Percentiles rank a stretch among this genome's conserved stretches.
Evolutionary conservation across 2,329 filamentous ascomycete genomes (phyloP).

Genomic region (Penicillium hesseltinei): DNA sequence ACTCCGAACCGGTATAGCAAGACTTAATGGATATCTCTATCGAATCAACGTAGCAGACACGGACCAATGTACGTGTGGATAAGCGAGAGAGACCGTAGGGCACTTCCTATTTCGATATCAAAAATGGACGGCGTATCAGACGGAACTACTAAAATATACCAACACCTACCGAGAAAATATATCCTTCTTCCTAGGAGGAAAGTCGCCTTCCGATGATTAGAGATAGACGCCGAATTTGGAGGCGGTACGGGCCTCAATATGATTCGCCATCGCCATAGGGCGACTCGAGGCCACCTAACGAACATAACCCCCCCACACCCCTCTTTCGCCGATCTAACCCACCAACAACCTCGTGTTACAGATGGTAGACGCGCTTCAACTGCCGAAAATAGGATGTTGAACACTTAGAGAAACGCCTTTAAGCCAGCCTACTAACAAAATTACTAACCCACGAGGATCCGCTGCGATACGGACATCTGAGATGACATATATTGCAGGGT

Average conservation of each 20-base stretch:
- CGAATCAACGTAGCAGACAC: background rate
- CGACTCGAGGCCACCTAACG: conserved; percentile 25
- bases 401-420: no score
- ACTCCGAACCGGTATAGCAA: conserved; percentile 30
- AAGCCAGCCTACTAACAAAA: no score
- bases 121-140: conserved; percentile 1
- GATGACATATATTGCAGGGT: no score
- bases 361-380: conserved; percentile 33
- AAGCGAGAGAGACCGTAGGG: background rate
- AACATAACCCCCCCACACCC: conserved; percentile 6
- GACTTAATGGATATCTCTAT: conserved; percentile 26
- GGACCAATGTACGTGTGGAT: background rate
- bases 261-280: conserved; percentile 29
- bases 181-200: conserved; percentile 3
- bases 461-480: no score
- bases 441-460: no score
- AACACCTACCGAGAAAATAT: conserved; percentile 3
- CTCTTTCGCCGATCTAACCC: background rate
- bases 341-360: conserved; percentile 26
- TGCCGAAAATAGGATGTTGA: conserved; percentile 23
- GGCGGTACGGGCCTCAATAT: conserved; percentile 30
- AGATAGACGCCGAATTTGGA: conserved; percentile 31
- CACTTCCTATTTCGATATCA: conserved; percentile 6
- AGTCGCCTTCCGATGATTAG: conserved; percentile 17
- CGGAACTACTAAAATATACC: conserved; percentile 3